Percentiles rank a stretch among this genome's conserved stretches.
These are phyloP conservation scores for Phaffia rhodozyma DNA, from an alignment of 1,284 basidiomycete species.

Conservation along the genomic window DNA sequence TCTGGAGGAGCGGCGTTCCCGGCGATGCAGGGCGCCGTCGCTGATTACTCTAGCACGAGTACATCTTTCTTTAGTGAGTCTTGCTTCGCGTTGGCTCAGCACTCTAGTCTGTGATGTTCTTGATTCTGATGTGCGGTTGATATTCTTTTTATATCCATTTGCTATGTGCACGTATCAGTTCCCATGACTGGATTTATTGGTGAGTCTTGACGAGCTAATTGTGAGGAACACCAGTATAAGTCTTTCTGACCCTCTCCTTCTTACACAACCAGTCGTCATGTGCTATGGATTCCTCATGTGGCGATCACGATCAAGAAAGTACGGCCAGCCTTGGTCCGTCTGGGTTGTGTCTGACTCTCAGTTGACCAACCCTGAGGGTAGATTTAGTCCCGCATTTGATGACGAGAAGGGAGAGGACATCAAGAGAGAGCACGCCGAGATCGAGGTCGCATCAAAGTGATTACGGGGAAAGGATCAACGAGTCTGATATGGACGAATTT, in stretches of 20 bases:
- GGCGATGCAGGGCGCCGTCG: conserved; percentile 22
- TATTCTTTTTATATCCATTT: too few species aligned
- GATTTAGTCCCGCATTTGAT: too few species aligned
- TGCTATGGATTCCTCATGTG: neutral
- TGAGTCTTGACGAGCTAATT: neutral
- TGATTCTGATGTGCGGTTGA: neutral
- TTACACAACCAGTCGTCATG: neutral
- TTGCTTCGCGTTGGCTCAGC: too few species aligned
- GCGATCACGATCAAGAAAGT: neutral
- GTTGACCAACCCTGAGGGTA: too few species aligned
- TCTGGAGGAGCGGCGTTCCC: conserved; percentile 4
- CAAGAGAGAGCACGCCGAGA: too few species aligned
- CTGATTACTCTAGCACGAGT: conserved; percentile 21
- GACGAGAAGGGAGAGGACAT: too few species aligned
- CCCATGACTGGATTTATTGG: conserved; percentile 12
- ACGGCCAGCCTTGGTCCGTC: conserved; percentile 1
- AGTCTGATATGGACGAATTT: too few species aligned
- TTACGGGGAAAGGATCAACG: too few species aligned
- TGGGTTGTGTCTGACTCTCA: too few species aligned
- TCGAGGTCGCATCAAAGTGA: too few species aligned
- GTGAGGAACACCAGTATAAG: neutral
- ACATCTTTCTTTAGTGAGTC: conserved; percentile 23
- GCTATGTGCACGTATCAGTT: too few species aligned
- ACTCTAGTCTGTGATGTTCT: too few species aligned
- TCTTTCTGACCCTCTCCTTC: neutral